These are phyloP conservation scores for Colletotrichum siamense DNA, from an alignment of 2,329 filamentous ascomycete genomes.

Conservation along the genomic window DNA sequence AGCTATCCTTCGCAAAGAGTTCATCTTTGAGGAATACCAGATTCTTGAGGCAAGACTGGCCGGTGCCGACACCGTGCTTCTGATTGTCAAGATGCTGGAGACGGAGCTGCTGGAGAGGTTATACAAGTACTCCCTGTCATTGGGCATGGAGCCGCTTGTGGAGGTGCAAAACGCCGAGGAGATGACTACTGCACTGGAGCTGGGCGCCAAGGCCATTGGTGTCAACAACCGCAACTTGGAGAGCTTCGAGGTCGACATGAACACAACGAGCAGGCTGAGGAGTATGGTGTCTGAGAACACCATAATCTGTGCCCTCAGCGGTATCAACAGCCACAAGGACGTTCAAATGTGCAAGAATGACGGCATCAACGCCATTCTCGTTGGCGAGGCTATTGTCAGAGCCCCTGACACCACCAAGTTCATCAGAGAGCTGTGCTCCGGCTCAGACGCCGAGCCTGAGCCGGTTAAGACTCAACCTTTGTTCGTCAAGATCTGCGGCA, in stretches of 20 bases:
- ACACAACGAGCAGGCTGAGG: constrained; percentile 88
- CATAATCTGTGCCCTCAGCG: constrained; percentile 91
- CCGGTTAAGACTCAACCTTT: constrained; percentile 49
- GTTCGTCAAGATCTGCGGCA: constrained; percentile 95
- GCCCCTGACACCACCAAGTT: constrained; percentile 83
- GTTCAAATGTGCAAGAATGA: constrained; percentile 87
- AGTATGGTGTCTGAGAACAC: constrained; percentile 85
- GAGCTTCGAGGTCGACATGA: constrained; percentile 94
- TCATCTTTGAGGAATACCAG: constrained; percentile 98
- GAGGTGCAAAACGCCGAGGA: constrained; percentile 96
- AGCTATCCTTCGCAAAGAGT: constrained; percentile 92
- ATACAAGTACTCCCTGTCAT: constrained; percentile 85
- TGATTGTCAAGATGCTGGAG: constrained; percentile 98
- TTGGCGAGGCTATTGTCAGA: constrained; percentile 95
- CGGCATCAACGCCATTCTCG: constrained; percentile 90
- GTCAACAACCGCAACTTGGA: constrained; percentile 98
- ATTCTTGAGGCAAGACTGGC: constrained; percentile 93
- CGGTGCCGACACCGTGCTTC: constrained; percentile 90
- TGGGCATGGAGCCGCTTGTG: constrained; percentile 97
- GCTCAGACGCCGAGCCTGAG: constrained; percentile 42
- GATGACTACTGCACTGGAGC: constrained; percentile 84
- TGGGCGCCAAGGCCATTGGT: constrained; percentile 91
- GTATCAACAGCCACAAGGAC: constrained; percentile 88
- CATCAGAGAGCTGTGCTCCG: constrained; percentile 81
- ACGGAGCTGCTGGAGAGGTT: constrained; percentile 73